phyloP scores from a whole-genome alignment of 495 filamentous ascomycete genomes.

The Aspergillus taichungensis region DNA sequence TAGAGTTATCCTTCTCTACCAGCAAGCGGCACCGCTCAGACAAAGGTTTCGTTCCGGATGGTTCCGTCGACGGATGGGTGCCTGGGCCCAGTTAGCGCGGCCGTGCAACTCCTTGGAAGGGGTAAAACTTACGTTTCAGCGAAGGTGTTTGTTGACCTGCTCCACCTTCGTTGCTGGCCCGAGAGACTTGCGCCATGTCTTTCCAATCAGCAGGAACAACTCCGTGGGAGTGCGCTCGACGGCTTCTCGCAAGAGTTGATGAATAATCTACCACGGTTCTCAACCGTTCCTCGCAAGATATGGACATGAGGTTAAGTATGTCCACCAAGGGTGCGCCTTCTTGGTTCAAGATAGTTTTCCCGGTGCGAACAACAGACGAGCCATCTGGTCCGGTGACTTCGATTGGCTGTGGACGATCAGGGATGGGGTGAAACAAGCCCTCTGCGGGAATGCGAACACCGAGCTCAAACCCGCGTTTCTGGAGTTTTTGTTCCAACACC shows the following conservation, averaged over 20 bases:
- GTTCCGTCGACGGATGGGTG: constrained; percentile 16
- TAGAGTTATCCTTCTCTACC: constrained; percentile 24
- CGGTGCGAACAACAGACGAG: constrained; percentile 45
- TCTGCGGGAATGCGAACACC: constrained; percentile 57
- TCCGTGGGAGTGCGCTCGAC: constrained; percentile 65
- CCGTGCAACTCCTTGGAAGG: background rate
- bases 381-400: constrained; percentile 50
- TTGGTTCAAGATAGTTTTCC: constrained; percentile 55
- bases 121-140: constrained; percentile 48
- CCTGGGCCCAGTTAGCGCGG: constrained; percentile 23
- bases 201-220: constrained; percentile 59
- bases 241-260: constrained; percentile 50
- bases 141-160: constrained; percentile 42
- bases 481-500: constrained; percentile 38
- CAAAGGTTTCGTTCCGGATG: constrained; percentile 12
- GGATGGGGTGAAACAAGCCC: constrained; percentile 47
- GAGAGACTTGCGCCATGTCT: constrained; percentile 49
- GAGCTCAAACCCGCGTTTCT: constrained; percentile 41
- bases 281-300: constrained; percentile 64
- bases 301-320: constrained; percentile 64
- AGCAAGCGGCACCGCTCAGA: constrained; percentile 28
- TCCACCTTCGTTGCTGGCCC: constrained; percentile 19
- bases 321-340: constrained; percentile 60
- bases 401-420: constrained; percentile 38
- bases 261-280: constrained; percentile 63